A percentile compares a stretch with the other conserved stretches of the same genome.
Evolutionary conservation across 2,329 filamentous ascomycete genomes (phyloP).

Genomic region (Metarhizium anisopliae): DNA sequence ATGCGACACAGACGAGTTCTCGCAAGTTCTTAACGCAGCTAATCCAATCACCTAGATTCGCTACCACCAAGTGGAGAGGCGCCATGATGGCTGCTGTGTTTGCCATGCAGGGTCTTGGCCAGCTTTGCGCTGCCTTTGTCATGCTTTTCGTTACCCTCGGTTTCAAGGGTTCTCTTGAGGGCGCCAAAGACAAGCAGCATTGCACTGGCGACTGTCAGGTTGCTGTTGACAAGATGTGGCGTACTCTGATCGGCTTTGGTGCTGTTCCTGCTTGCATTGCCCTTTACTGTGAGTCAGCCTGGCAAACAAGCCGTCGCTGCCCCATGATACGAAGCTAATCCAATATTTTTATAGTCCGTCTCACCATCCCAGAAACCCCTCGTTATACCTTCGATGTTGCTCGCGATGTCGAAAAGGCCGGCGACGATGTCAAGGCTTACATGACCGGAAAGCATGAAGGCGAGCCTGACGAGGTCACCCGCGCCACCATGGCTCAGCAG

Average conservation of each 20-base stretch:
- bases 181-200: slow-evolving; percentile 37
- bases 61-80: slow-evolving; percentile 75
- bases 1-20: not conserved
- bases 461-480: slow-evolving; percentile 56
- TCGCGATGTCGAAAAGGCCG: slow-evolving; percentile 64
- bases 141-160: slow-evolving; percentile 66
- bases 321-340: not conserved
- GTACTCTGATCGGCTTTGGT: slow-evolving; percentile 70
- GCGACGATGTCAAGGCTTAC: slow-evolving; percentile 67
- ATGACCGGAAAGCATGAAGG: slow-evolving; percentile 55
- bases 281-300: slow-evolving; percentile 51
- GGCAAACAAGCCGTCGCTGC: not conserved
- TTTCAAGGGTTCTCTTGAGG: slow-evolving; percentile 55
- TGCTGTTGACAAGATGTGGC: slow-evolving; percentile 78
- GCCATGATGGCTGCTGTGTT: slow-evolving; percentile 85
- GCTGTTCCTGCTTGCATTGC: slow-evolving; percentile 73
- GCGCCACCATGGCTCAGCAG: slow-evolving; percentile 47
- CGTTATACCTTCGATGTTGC: slow-evolving; percentile 81
- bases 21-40: not conserved
- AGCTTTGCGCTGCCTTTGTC: slow-evolving; percentile 66
- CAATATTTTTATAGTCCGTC: slow-evolving; percentile 33
- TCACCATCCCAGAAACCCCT: slow-evolving; percentile 81
- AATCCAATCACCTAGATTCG: slow-evolving; percentile 33
- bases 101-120: slow-evolving; percentile 79
- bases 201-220: slow-evolving; percentile 38